Evolutionary conservation across 164 flowering plant species (phyloP).

Genomic region (Tinospora cordifolia): DNA sequence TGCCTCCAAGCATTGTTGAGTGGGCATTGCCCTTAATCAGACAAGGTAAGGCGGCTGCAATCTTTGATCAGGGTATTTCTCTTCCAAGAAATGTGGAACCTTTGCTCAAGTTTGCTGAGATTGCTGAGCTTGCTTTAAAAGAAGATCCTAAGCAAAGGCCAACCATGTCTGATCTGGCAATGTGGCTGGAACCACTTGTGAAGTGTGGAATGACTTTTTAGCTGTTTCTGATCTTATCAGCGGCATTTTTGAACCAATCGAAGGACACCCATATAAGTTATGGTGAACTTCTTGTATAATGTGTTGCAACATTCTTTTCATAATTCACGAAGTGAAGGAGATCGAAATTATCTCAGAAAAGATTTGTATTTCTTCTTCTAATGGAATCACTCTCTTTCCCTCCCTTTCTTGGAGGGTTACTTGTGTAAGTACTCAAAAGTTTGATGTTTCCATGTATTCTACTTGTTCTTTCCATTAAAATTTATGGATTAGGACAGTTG

Average conservation of each 20-base stretch:
- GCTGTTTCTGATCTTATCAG: neutral
- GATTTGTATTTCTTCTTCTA: slow-evolving; percentile 12
- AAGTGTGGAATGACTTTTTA: slow-evolving; percentile 48
- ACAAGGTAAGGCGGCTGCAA: slow-evolving; percentile 64
- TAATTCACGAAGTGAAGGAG: slow-evolving; percentile 20
- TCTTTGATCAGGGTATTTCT: slow-evolving; percentile 50
- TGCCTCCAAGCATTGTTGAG: slow-evolving; percentile 53
- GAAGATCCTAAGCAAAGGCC: slow-evolving; percentile 60
- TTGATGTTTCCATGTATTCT: slow-evolving; percentile 3
- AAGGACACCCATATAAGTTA: neutral
- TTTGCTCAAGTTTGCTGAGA: slow-evolving; percentile 65
- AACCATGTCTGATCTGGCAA: slow-evolving; percentile 47
- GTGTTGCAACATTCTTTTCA: slow-evolving; percentile 16
- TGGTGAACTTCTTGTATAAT: slow-evolving; percentile 10
- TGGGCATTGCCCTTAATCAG: slow-evolving; percentile 82
- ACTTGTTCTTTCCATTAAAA: neutral
- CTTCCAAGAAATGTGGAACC: slow-evolving; percentile 85
- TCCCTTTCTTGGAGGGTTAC: too few relatives aligned
- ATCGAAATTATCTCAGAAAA: slow-evolving; percentile 17
- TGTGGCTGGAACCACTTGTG: slow-evolving; percentile 52
- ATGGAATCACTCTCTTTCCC: neutral
- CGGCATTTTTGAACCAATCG: neutral
- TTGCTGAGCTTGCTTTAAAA: slow-evolving; percentile 59
- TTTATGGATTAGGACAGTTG: neutral
- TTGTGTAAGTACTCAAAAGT: neutral